Evolutionary conservation across 768 basidiomycete genomes (phyloP).

Genomic region (Lactarius tabidus): DNA sequence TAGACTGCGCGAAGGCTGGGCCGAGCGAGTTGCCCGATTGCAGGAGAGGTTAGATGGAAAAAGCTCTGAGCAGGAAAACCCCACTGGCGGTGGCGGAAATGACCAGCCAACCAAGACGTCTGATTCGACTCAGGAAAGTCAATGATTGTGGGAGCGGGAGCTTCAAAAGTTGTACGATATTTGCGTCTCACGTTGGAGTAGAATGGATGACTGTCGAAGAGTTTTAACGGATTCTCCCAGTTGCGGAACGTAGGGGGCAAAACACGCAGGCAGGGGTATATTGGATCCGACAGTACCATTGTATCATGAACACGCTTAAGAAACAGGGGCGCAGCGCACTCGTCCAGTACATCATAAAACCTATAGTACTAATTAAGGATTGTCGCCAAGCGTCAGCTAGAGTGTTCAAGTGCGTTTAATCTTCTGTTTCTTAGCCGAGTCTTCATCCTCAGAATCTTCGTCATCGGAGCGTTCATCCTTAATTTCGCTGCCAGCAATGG

Average conservation of each 20-base stretch:
- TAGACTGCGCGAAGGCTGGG: slow-evolving; percentile 18
- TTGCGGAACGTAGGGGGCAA: neutral
- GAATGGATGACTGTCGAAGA: no score
- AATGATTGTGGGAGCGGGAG: neutral
- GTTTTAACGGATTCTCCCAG: neutral
- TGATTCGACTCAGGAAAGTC: neutral
- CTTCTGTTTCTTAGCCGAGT: neutral
- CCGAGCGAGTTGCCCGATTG: slow-evolving; percentile 7
- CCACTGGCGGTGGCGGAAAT: neutral
- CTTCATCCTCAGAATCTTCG: slow-evolving; percentile 39
- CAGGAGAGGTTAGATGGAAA: slow-evolving; percentile 8
- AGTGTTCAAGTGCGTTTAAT: slow-evolving; percentile 6
- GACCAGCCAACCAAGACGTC: neutral
- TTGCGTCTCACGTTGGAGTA: neutral
- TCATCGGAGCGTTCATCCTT: slow-evolving; percentile 82
- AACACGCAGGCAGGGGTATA: neutral
- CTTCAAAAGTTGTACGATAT: neutral
- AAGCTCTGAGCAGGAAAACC: neutral
- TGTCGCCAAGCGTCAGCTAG: slow-evolving; percentile 40
- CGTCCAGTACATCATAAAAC: neutral
- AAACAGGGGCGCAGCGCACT: neutral
- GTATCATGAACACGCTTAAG: neutral
- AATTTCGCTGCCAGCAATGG: slow-evolving; percentile 42
- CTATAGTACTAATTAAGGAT: slow-evolving; percentile 27
- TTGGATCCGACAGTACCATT: neutral